Conservation (phyloP, 2,329 filamentous ascomycete genomes). For the Blastomyces parvus region DNA sequence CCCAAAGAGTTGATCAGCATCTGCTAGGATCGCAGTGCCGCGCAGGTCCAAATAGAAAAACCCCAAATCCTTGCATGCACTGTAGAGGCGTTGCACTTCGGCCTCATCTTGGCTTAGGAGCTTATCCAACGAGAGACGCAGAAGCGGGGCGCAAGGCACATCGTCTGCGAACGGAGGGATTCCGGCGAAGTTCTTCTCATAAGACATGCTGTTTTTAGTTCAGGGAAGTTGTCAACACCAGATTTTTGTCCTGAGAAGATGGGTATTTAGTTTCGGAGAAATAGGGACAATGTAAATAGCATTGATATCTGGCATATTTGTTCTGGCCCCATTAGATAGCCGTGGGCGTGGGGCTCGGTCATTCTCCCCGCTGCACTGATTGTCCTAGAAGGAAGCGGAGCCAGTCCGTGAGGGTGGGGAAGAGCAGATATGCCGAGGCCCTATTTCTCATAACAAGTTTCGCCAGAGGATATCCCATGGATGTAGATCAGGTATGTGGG, state of each 20-base stretch:
- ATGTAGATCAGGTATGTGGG: too few relatives aligned
- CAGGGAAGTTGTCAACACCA: not conserved
- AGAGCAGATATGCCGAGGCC: constrained; percentile 4
- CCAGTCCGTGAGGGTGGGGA: not conserved
- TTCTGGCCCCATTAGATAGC: not conserved
- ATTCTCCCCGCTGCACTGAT: not conserved
- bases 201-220: constrained; percentile 6
- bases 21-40: constrained; percentile 30
- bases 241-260: not conserved
- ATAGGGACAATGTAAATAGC: not conserved
- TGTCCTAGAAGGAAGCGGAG: too few relatives aligned
- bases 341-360: too few relatives aligned
- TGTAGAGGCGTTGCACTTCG: constrained; percentile 30
- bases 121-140: constrained; percentile 33
- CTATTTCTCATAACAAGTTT: not conserved
- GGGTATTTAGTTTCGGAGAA: not conserved
- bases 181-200: constrained; percentile 19
- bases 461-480: not conserved
- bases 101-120: constrained; percentile 28
- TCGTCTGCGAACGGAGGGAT: constrained; percentile 36
- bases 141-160: constrained; percentile 36
- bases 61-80: constrained; percentile 41
- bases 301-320: not conserved
- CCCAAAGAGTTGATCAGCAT: constrained; percentile 40
- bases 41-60: constrained; percentile 50